phyloP scores from a whole-genome alignment of 139 green algal species.

The Coccomyxa sp. region DNA sequence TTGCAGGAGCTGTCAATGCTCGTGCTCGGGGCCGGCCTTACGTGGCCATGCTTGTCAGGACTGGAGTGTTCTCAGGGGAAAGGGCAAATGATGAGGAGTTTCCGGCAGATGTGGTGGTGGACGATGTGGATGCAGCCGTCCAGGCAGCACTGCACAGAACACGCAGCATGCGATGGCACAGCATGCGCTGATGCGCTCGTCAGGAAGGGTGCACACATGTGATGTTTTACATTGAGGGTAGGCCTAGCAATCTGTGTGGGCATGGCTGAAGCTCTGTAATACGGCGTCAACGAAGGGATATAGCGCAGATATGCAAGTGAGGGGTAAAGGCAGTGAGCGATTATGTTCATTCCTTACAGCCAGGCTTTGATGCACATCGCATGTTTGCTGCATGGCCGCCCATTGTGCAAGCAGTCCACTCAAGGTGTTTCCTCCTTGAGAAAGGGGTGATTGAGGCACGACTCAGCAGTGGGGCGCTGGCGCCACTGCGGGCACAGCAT shows the following conservation, averaged over 20 bases:
- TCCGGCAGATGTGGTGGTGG: slow-evolving; percentile 59
- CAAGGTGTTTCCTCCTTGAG: too few species aligned
- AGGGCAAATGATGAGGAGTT: slow-evolving; percentile 45
- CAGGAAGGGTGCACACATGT: too few species aligned
- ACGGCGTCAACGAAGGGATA: too few species aligned
- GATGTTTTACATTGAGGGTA: too few species aligned
- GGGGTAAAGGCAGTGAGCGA: too few species aligned
- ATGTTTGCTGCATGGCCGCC: too few species aligned
- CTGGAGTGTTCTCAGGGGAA: slow-evolving; percentile 59
- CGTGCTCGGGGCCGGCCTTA: slow-evolving; percentile 56
- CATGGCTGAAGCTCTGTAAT: too few species aligned
- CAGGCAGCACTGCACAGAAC: slow-evolving; percentile 51
- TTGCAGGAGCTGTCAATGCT: slow-evolving; percentile 71
- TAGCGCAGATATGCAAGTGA: too few species aligned
- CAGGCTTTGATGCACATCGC: too few species aligned
- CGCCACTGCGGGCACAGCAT: slow-evolving; percentile 51
- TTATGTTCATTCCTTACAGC: too few species aligned
- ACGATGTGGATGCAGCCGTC: slow-evolving; percentile 62
- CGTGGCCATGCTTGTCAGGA: slow-evolving; percentile 76
- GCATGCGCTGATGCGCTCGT: neutral
- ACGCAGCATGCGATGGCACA: slow-evolving; percentile 1
- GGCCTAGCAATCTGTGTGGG: too few species aligned
- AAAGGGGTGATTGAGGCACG: slow-evolving; percentile 43
- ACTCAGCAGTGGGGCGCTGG: slow-evolving; percentile 35
- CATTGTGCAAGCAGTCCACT: too few species aligned